Conservation (phyloP, 1,284 basidiomycete species). For the Hymenochaete sp. region DNA sequence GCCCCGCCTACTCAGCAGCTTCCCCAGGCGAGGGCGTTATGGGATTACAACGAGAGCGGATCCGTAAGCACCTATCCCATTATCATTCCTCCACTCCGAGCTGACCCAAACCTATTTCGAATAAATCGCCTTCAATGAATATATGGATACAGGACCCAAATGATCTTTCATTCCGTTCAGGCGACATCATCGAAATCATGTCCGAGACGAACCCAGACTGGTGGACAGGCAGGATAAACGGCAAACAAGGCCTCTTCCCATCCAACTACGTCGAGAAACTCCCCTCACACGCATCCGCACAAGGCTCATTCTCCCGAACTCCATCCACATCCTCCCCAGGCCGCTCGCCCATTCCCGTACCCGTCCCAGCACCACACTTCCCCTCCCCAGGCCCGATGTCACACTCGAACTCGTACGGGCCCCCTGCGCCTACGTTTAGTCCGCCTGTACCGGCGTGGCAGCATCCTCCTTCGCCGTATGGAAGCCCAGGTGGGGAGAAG, state of each 20-base stretch:
- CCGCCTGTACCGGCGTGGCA: slow-evolving; percentile 22
- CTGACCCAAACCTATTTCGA: slow-evolving; percentile 28
- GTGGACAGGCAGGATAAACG: slow-evolving; percentile 51
- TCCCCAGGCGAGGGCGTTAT: slow-evolving; percentile 21
- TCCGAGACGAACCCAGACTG: slow-evolving; percentile 56
- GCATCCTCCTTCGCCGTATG: slow-evolving; percentile 17
- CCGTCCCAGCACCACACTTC: slow-evolving; percentile 2
- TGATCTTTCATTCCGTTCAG: slow-evolving; percentile 49
- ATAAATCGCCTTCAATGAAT: slow-evolving; percentile 4
- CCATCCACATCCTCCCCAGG: slow-evolving; percentile 3
- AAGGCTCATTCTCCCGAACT: neutral
- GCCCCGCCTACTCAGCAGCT: neutral
- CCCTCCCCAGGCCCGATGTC: slow-evolving; percentile 3
- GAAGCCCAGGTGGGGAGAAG: slow-evolving; percentile 21
- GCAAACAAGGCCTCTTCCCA: slow-evolving; percentile 56
- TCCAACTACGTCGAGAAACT: slow-evolving; percentile 30
- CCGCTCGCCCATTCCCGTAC: slow-evolving; percentile 3
- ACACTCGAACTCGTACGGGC: slow-evolving; percentile 5
- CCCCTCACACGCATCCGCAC: neutral
- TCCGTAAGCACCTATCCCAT: slow-evolving; percentile 15
- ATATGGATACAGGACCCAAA: slow-evolving; percentile 39
- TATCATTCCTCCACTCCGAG: neutral
- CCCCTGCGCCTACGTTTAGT: slow-evolving; percentile 16
- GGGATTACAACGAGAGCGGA: slow-evolving; percentile 21
- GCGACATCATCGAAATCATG: slow-evolving; percentile 51